Base-by-base conservation (phyloP, 73 alveolate species). In the Durusdinium trenchii region DNA sequence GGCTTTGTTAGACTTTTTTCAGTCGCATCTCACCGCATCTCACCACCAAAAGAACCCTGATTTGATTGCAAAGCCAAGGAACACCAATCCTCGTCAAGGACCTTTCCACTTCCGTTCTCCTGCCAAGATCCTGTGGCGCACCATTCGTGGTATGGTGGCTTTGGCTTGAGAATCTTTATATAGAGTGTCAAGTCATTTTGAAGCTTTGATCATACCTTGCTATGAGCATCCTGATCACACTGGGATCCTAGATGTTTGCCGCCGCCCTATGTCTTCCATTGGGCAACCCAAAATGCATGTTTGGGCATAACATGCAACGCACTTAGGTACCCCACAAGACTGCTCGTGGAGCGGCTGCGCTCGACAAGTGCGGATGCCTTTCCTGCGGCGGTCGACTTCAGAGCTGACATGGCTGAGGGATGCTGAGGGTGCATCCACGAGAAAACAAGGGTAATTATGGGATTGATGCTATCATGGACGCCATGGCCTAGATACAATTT, bases 61-160 rank as follows among this genome's bases (percentile, higher is more conserved):
- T 57, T 23, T 57, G 69, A 57, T 57, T 57, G 23, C 69, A 57
- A 57, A 57, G 45, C 76, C 54, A 23, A 83, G 94, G 99, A 99
- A 99, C 98, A 98, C 99, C 99, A 99, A 99, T 99, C 99, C 99
- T 75, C 99, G 99, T 90, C 99, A 99, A 84, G 99, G 99, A 26
- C 99, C 99, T 76, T 89, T 99, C 99, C 99, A 99, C 99, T 99
- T 78, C 99, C 99, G 99, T 50, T 99, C 99, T 81, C 99, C 99
- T 47, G 95, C 99, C 52, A 99, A 99, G 99, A 99, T 99, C 94
- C 99, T 99, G 99, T 99, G 99, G 99, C 99, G 99, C 99, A 99
- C 99, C 99, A 84, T 84, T 52, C 94, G 94, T 51, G 94, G 94
- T 75, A 84, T 84, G 94, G 94, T 36, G 52, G 48, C 91, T n/a